Conservation (phyloP, 305 asterid genomes). For the Fraxinus baroniana region DNA sequence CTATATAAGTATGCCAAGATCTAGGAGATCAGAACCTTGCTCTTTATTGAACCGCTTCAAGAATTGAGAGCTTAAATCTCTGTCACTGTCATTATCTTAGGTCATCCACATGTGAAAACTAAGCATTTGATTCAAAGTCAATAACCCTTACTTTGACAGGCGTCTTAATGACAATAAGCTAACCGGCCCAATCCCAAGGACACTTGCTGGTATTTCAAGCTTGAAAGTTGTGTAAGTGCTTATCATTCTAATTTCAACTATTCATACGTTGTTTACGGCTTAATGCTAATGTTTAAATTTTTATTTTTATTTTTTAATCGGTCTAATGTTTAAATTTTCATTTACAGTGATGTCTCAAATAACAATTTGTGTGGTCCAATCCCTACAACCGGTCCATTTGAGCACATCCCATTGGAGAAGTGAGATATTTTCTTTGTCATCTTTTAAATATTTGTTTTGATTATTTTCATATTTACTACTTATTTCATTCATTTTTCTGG, state of each 20-base stretch:
- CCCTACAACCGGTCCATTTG: conserved; percentile 68
- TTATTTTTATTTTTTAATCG: too few species aligned
- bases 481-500: neutral
- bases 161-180: conserved; percentile 69
- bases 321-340: neutral
- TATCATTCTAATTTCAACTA: neutral
- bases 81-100: neutral
- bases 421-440: conserved; percentile 26
- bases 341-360: conserved; percentile 66
- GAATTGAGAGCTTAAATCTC: neutral
- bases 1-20: too few species aligned
- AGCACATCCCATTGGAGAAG: conserved; percentile 70
- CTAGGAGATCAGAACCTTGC: too few species aligned
- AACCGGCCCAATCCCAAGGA: conserved; percentile 61
- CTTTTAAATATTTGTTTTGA: neutral
- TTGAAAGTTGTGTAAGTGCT: conserved; percentile 79
- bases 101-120: neutral
- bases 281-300: neutral
- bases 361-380: conserved; percentile 74
- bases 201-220: conserved; percentile 46
- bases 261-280: neutral
- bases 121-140: neutral
- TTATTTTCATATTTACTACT: neutral
- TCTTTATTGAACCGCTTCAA: too few species aligned
- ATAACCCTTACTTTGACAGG: conserved; percentile 41